Evolutionary conservation across 768 basidiomycete genomes (phyloP), one percentile per base, ranked within the genome.

Genomic region (Mycena haematopus): DNA sequence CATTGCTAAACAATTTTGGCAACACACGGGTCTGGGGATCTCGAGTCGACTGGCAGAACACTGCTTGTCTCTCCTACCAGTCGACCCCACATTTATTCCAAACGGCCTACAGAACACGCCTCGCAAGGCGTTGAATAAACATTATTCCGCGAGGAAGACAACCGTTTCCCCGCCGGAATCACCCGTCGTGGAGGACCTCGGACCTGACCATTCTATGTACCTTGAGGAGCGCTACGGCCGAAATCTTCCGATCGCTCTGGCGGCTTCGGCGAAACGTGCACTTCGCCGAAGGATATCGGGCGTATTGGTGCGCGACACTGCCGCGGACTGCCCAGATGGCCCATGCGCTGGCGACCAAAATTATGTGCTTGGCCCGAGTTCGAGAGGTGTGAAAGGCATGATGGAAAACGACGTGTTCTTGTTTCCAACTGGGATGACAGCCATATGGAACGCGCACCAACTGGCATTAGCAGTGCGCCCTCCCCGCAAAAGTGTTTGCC

Each of bases 221-320:
- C 81, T 99, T 25, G 96, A 99, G 74, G 95, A 98, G 75, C 88
- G 96, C 15, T 99, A 97, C 67, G 96, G 95, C 0, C 86, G 96
- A 7, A 98, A 96, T 71, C 77, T 96, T 21, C 92, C 95, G 14
- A 71, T 90, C 1, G 78, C 83, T 17, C 85, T 86, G 4, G 92
- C 91, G 0, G 78, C 84, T 0, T 81, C 86, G n/a, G 95, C 95
- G 4, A 99, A 99, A 74, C 83, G 87, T 15, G 92, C 92, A 0
- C 77, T 99, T 54, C 87, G 92, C n/a, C 82, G 94, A 25, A 82
- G 96, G 50, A 93, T 99, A 44, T 93, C 96, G 0, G 94, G 95
- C 54, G 89, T 94, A 1, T 77, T 95, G 25, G 74, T 93, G 6
- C 83, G 82, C 46, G 92, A 95, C 71, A 74, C 66, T 21, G 69